Evolutionary conservation across 106 monocot species (phyloP), one percentile per base, ranked within the genome.

Genomic region (Cymbidium sinense): DNA sequence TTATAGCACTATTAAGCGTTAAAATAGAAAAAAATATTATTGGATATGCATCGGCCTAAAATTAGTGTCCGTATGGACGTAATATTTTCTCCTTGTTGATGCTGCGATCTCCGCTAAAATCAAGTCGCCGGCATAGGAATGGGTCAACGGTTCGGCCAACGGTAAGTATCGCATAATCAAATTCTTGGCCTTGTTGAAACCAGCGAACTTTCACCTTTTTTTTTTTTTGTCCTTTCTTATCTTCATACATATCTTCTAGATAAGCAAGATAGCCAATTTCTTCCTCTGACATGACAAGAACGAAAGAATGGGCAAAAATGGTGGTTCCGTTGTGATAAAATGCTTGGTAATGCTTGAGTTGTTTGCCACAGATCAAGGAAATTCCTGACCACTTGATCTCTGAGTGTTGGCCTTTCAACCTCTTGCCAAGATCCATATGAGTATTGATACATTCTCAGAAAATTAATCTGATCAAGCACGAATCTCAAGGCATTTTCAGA

Each of bases 161-260:
- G n/a, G n/a, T n/a, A n/a, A n/a, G 96, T 43, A 96, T 91, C 29
- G 52, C 41, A 62, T 91, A 88, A 76, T 80, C 80, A 74, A 96
- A 89, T 89, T 96, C 96, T 72, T 89, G 83, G 73, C 88, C 88
- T 54, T 88, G 89, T 78, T 96, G 96, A 88, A 96, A 96, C 96
- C 96, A 96, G 33, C 96, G 84, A 25, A 93, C 96, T 86, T 86
- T 96, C 50, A 91, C 89, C 82, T 96, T n/a, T n/a, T n/a, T n/a
- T n/a, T n/a, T 96, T 82, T 93, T 96, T 75, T 85, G 87, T n/a
- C 96, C 93, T 78, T 96, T 96, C 75, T 91, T 93, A 70, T 96
- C 93, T 82, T 96, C 96, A 82, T 96, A 96, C 96, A 96, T 96
- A 79, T 96, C 96, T 86, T 93, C 96, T 70, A 96, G 73, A 77